Evolutionary conservation across 2,329 filamentous ascomycete genomes (phyloP), one percentile per base, ranked within the genome.

Genomic region (Aspergillus pseudoviridinutans): DNA sequence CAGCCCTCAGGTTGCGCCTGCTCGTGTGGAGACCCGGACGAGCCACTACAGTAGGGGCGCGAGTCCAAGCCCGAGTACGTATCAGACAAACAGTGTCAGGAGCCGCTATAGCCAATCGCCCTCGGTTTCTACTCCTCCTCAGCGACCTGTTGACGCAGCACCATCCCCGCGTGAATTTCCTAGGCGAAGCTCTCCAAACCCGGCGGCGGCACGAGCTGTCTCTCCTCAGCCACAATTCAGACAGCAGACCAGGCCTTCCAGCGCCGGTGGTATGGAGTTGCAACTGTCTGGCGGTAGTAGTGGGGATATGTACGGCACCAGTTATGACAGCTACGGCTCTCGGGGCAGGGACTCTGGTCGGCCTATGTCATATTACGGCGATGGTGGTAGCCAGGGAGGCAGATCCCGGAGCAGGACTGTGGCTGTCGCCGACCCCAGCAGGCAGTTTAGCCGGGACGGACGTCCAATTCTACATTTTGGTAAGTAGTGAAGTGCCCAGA

Each of bases 381-480:
- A 78, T 47, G 54, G 59, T 38, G 67, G 72, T 55, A 64, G 75
- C 76, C 80, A 83, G 63, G 78, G 87, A 66, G 73, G 78, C 50
- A 73, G 80, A 46, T 80, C 79, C n/a, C 74, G 84, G 63, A 96
- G 92, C 74, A 91, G 93, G 80, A 96, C 92, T 68, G 82, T 94
- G 58, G 91, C 89, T n/a, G 89, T 94, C 67, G 82, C 85, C 27
- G 86, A 87, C n/a, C 82, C 72, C 59, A 71, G 69, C 53, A 66
- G 90, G 65, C 89, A 92, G 67, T 91, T 90, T 67, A 96, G 91
- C 4, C 84, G 86, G 61, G 92, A 97, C 72, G 93, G 94, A 29
- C 85, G 90, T 59, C 87, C 90, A 38, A 93, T 97, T 70, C 73
- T 97, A 70, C 91, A 97, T 77, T 97, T 93, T 78, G 91, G 94